Conservation (phyloP, 768 basidiomycete genomes). For the Rickenella mellea region DNA sequence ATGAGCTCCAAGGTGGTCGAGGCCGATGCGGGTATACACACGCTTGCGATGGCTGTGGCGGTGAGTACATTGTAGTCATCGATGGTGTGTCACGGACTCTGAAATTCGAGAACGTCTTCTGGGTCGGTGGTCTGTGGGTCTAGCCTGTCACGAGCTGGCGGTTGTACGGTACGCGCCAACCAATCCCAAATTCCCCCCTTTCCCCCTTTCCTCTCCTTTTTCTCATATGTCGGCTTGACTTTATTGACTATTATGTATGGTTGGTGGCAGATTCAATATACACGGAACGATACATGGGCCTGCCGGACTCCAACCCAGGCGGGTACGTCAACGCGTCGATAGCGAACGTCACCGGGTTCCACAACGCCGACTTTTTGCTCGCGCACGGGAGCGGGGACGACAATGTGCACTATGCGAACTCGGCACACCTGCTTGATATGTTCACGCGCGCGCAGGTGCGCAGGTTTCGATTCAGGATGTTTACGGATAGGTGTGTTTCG, state of each 20-base stretch:
- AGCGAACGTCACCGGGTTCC: constrained; percentile 81
- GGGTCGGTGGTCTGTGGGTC: constrained; percentile 3
- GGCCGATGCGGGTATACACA: constrained; percentile 81
- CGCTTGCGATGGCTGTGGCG: constrained; percentile 84
- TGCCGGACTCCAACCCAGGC: constrained; percentile 63
- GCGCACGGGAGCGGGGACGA: constrained; percentile 95
- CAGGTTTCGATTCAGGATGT: constrained; percentile 85
- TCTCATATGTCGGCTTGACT: not conserved
- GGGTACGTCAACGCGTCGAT: constrained; percentile 92
- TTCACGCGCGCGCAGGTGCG: constrained; percentile 69
- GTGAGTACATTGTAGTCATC: constrained; percentile 34
- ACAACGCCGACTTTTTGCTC: constrained; percentile 68
- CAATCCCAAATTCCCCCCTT: too few relatives aligned
- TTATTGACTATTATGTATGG: not conserved
- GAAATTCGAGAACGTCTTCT: not conserved
- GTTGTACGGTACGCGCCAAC: constrained; percentile 50
- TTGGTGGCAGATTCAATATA: constrained; percentile 85
- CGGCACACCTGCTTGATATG: constrained; percentile 88
- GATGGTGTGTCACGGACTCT: too few relatives aligned
- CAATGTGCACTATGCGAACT: constrained; percentile 92
- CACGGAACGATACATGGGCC: constrained; percentile 94
- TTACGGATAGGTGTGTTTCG: constrained; percentile 76
- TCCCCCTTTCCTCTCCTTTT: not conserved
- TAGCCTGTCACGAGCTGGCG: constrained; percentile 86
- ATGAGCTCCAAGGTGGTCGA: constrained; percentile 92